Evolutionary conservation across 345 rosid genomes (phyloP).

Genomic region (Gossypium raimondii): DNA sequence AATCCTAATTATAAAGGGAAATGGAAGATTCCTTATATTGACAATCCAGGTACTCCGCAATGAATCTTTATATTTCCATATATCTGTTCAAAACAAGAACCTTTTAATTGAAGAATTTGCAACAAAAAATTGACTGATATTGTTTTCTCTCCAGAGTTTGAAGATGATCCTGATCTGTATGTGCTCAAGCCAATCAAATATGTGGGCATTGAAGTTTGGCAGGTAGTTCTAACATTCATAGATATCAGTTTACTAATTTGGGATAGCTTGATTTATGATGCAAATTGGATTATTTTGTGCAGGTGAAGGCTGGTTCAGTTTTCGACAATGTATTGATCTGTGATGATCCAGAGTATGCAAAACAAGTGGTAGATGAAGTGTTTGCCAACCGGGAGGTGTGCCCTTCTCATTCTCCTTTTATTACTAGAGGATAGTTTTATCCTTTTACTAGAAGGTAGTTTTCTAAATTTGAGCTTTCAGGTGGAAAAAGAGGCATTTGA

Average conservation of each 20-base stretch:
- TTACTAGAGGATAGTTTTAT: neutral
- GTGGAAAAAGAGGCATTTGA: conserved; percentile 77
- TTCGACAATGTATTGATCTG: conserved; percentile 78
- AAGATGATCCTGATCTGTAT: conserved; percentile 92
- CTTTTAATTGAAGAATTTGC: neutral
- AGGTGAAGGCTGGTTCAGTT: conserved; percentile 92
- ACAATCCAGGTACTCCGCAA: conserved; percentile 65
- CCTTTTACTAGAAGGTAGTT: neutral
- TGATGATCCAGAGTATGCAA: conserved; percentile 90
- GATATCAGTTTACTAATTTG: neutral
- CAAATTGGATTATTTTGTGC: conserved; percentile 6
- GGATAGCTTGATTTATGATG: neutral
- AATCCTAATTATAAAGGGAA: conserved; percentile 88
- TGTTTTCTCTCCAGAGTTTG: conserved; percentile 56
- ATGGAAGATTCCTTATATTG: conserved; percentile 83
- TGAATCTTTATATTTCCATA: neutral
- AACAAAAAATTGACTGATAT: neutral
- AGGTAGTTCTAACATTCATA: conserved; percentile 35
- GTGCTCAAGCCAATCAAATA: conserved; percentile 83
- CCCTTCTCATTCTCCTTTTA: conserved; percentile 4
- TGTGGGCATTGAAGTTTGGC: conserved; percentile 94
- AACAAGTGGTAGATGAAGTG: conserved; percentile 62
- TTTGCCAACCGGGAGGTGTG: conserved; percentile 66
- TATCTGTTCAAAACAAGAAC: neutral
- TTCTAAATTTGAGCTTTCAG: conserved; percentile 30